Evolutionary conservation across 345 rosid species (phyloP).

Genomic region (Melaleuca quinquenervia): DNA sequence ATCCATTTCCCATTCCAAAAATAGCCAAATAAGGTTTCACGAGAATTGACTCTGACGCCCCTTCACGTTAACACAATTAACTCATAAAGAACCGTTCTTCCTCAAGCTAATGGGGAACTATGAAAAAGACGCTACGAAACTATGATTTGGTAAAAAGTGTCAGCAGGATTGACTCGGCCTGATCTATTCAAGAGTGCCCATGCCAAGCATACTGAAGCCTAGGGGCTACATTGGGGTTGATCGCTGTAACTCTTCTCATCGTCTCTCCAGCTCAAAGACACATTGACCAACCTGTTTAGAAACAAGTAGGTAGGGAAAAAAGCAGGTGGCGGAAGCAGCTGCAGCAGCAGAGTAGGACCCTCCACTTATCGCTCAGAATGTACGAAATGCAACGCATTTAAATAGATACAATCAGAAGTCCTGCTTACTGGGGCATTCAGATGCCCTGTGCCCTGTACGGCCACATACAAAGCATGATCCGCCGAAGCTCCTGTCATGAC

Average conservation of each 20-base stretch:
- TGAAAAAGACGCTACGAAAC: neutral
- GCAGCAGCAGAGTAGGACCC: neutral
- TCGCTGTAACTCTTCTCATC: neutral
- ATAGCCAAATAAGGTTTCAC: neutral
- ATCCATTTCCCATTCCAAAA: neutral
- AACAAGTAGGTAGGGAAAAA: neutral
- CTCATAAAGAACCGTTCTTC: neutral
- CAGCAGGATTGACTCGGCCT: neutral
- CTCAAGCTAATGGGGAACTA: neutral
- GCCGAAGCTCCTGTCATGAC: slow-evolving; percentile 43
- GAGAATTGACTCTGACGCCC: neutral
- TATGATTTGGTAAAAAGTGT: neutral
- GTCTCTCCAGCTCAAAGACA: neutral
- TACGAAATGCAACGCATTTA: no score
- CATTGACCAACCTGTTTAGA: neutral
- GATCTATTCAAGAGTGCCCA: neutral
- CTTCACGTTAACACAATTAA: neutral
- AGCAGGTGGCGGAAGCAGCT: neutral
- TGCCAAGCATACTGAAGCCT: neutral
- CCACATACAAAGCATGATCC: slow-evolving; percentile 85
- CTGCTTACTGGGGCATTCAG: slow-evolving; percentile 64
- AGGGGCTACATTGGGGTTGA: neutral
- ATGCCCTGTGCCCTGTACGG: slow-evolving; percentile 69
- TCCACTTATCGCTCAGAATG: neutral
- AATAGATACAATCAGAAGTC: slow-evolving; percentile 17